Evolutionary conservation across 495 filamentous ascomycete genomes (phyloP).

Genomic region (Glarea lozoyensis): DNA sequence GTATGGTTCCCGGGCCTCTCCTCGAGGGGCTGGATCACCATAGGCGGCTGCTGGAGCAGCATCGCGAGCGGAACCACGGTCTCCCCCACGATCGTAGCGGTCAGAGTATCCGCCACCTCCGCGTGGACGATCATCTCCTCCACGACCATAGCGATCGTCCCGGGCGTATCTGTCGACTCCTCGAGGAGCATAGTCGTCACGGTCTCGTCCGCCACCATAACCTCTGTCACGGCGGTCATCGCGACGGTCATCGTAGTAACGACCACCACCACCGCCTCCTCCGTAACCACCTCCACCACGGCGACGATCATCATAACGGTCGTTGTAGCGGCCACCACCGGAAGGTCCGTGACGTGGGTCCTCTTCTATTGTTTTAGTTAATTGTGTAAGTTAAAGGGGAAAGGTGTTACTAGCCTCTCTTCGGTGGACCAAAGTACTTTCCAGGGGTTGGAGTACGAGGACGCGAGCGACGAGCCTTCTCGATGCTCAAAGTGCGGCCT

Average conservation of each 20-base stretch:
- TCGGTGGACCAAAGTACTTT: conserved; percentile 98
- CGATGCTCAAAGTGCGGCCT: conserved; percentile 93
- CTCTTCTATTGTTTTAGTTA: conserved; percentile 35
- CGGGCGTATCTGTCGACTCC: conserved; percentile 29
- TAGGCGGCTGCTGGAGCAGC: conserved; percentile 39
- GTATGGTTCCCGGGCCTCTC: conserved; percentile 54
- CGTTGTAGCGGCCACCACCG: conserved; percentile 26
- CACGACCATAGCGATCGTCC: conserved; percentile 31
- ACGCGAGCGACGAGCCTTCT: conserved; percentile 92
- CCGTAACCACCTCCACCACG: conserved; percentile 35
- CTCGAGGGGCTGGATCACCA: conserved; percentile 50
- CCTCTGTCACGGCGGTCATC: conserved; percentile 17
- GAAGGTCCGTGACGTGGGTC: conserved; percentile 48
- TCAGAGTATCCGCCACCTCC: conserved; percentile 47
- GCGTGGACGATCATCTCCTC: conserved; percentile 46
- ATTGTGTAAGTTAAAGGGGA: conserved; percentile 15
- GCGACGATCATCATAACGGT: conserved; percentile 9
- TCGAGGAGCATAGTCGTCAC: conserved; percentile 26
- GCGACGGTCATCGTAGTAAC: conserved; percentile 6
- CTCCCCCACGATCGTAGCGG: conserved; percentile 43
- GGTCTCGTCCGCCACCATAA: conserved; percentile 18
- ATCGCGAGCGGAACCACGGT: conserved; percentile 37
- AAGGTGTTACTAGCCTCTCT: conserved; percentile 64
- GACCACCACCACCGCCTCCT: conserved; percentile 46
- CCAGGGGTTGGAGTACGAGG: conserved; percentile 95